Evolutionary conservation across 805 yeast species (phyloP).

Genomic region (Hanseniaspora thailandica): DNA sequence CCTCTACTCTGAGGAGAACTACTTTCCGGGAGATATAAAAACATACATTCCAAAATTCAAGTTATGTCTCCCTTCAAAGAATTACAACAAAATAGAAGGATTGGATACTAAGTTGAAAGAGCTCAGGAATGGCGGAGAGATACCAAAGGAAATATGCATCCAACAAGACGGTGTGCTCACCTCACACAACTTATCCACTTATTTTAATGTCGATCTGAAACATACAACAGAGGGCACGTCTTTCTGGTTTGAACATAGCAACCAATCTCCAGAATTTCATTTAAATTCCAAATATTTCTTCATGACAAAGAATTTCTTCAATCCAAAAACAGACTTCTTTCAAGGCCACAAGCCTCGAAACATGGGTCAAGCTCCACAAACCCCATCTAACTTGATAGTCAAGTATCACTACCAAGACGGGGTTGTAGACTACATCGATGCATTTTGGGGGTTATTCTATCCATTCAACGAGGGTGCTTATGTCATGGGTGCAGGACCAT

Average conservation of each 20-base stretch:
- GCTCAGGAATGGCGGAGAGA: neutral
- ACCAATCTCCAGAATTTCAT: neutral
- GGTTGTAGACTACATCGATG: constrained; percentile 42
- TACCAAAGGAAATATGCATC: constrained; percentile 1
- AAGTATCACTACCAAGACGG: constrained; percentile 32
- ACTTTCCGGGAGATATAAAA: constrained; percentile 70
- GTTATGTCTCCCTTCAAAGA: constrained; percentile 23
- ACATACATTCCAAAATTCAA: constrained; percentile 59
- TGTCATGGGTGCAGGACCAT: constrained; percentile 96
- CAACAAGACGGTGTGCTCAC: neutral
- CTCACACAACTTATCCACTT: neutral
- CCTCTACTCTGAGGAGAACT: constrained; percentile 77
- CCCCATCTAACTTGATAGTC: constrained; percentile 2
- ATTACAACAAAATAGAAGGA: neutral
- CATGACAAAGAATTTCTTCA: constrained; percentile 3
- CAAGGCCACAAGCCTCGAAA: neutral
- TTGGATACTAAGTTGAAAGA: neutral
- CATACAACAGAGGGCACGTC: neutral
- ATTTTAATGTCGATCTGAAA: neutral
- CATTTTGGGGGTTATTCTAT: constrained; percentile 92
- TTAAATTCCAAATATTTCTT: neutral
- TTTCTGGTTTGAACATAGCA: neutral
- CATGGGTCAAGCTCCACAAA: constrained; percentile 3
- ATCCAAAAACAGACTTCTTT: neutral
- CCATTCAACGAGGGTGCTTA: constrained; percentile 91